Evolutionary conservation across 1,284 basidiomycete species (phyloP).

Genomic region (Tilletia walkeri): DNA sequence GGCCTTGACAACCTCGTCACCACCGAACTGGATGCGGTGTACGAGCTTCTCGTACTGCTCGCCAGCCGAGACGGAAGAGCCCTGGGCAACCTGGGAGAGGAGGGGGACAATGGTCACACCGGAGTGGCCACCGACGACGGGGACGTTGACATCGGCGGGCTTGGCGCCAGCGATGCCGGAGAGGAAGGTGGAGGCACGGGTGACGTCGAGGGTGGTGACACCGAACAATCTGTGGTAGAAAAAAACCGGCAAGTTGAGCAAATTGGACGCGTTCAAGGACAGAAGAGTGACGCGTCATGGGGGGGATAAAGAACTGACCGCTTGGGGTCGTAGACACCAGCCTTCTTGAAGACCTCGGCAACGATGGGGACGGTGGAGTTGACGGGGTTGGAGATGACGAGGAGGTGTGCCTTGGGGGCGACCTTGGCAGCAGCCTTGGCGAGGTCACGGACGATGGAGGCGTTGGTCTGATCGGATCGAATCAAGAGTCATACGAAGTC

Average conservation of each 20-base stretch:
- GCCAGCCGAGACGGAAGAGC: constrained; percentile 59
- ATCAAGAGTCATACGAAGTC: background rate
- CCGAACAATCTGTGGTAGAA: constrained; percentile 60
- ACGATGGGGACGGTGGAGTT: constrained; percentile 93
- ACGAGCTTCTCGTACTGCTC: constrained; percentile 61
- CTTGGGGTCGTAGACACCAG: constrained; percentile 84
- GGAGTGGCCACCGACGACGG: constrained; percentile 94
- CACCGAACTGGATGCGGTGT: constrained; percentile 87
- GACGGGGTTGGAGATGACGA: constrained; percentile 83
- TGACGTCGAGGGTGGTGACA: constrained; percentile 96
- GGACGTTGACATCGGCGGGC: constrained; percentile 71
- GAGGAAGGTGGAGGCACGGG: constrained; percentile 90
- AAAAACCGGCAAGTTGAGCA: background rate
- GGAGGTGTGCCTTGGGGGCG: constrained; percentile 82
- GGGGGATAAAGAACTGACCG: constrained; percentile 23
- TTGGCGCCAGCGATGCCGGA: constrained; percentile 64
- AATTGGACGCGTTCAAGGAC: background rate
- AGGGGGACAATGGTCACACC: constrained; percentile 95
- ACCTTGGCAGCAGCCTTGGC: constrained; percentile 83
- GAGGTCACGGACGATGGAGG: constrained; percentile 89
- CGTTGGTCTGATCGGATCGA: constrained; percentile 75
- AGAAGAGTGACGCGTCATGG: background rate
- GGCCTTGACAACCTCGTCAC: constrained; percentile 88
- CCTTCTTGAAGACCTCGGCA: constrained; percentile 85
- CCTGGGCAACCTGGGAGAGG: constrained; percentile 81